Evolutionary conservation across 768 basidiomycete genomes (phyloP), one percentile per base, ranked within the genome.

Genomic region (Lactarius vividus): DNA sequence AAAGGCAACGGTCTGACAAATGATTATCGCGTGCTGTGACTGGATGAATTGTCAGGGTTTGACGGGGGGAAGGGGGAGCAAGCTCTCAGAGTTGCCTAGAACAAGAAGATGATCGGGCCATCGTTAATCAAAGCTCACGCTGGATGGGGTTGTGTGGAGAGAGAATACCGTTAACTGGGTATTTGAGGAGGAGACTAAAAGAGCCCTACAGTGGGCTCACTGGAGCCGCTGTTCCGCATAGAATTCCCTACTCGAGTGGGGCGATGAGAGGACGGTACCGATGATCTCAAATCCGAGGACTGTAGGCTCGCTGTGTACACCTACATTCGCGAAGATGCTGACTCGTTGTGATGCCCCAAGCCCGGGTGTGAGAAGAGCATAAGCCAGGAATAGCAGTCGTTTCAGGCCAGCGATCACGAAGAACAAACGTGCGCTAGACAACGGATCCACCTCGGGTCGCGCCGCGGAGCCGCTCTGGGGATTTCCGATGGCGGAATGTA

Each of bases 401-500:
- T 29, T 59, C 11, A 13, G 29, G 16, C 66, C 35, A 64, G 65
- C 31, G 57, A 69, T 63, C 65, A 69, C 31, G 61, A 62, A 62
- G 65, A 59, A 53, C 52, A 23, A 57, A 57, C 56, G 33, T 66
- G 61, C 35, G 49, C 57, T 33, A 39, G 52, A 28, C 16, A 35
- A 58, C 57, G 56, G 61, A 15, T 16, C 44, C 59, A 42, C 59
- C 44, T 61, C 65, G 59, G 64, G 57, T 58, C 39, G 20, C 59
- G 67, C 60, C 57, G 64, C 44, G 40, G 55, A 39, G 65, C 46
- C 33, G 40, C 64, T 66, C 64, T 68, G 61, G 67, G 42, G 13
- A 39, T 39, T 55, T 46, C 56, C 40, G 37, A 42, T 37, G 54
- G 52, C 46, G n/a, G 54, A 59, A 56, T 59, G 42, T 23, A 49